Evolutionary conservation across 2,329 filamentous ascomycete genomes (phyloP).

Genomic region (Colletotrichum karsti): DNA sequence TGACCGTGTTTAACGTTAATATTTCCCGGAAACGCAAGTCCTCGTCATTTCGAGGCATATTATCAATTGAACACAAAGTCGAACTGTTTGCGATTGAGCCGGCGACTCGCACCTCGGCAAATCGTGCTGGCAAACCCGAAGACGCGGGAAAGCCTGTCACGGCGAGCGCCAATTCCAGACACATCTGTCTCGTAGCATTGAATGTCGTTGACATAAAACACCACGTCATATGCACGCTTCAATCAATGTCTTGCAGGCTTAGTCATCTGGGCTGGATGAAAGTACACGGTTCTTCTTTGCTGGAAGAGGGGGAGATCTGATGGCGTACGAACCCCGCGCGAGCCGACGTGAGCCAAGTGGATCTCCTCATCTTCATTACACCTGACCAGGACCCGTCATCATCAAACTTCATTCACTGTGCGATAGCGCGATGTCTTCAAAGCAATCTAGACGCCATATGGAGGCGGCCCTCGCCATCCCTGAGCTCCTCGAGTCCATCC

Average conservation of each 20-base stretch:
- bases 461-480: constrained; percentile 26
- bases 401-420: neutral
- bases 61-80: too few species aligned
- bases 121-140: too few species aligned
- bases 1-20: too few species aligned
- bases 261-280: constrained; percentile 19
- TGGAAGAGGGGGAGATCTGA: constrained; percentile 16
- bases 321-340: constrained; percentile 19
- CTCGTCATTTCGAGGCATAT: too few species aligned
- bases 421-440: neutral
- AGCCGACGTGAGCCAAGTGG: neutral
- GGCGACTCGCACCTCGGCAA: too few species aligned
- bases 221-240: neutral
- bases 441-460: neutral
- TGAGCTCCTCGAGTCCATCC: constrained; percentile 38
- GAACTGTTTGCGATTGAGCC: too few species aligned
- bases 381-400: neutral
- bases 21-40: too few species aligned
- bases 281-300: constrained; percentile 14
- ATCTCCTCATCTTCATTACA: constrained; percentile 18
- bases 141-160: too few species aligned
- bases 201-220: neutral
- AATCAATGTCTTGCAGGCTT: neutral
- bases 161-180: too few species aligned
- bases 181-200: too few species aligned